phyloP scores from a whole-genome alignment of 2,329 filamentous ascomycete species.

The Fusarium sp. region DNA sequence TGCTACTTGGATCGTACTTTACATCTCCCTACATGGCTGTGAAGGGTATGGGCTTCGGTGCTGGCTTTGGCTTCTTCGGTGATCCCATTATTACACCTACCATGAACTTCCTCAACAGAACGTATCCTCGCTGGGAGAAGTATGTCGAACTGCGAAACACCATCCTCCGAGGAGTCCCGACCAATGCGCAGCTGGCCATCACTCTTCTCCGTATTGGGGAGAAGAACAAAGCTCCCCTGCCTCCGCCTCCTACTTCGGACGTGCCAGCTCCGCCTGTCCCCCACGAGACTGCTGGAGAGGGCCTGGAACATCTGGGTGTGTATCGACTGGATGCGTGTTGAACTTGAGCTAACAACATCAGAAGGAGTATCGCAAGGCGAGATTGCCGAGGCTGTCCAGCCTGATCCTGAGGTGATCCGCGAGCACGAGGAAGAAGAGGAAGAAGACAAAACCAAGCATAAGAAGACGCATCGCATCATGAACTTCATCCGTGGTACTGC shows the following conservation, averaged over 20 bases:
- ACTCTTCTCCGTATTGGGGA: conserved; percentile 87
- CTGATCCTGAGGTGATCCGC: conserved; percentile 53
- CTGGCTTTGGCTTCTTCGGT: conserved; percentile 84
- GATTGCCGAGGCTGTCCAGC: conserved; percentile 71
- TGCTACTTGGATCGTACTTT: conserved; percentile 66
- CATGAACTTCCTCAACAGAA: conserved; percentile 69
- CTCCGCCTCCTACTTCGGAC: conserved; percentile 63
- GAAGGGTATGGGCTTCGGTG: conserved; percentile 74
- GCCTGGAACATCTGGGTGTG: conserved; percentile 54
- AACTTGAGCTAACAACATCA: conserved; percentile 40
- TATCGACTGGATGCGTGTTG: not conserved
- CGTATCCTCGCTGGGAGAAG: conserved; percentile 79
- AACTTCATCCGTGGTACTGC: conserved; percentile 76
- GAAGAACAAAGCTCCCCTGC: conserved; percentile 81
- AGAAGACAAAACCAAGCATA: conserved; percentile 61
- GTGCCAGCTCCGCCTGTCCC: conserved; percentile 55
- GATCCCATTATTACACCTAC: conserved; percentile 77
- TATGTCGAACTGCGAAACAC: conserved; percentile 80
- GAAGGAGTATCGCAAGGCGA: conserved; percentile 70
- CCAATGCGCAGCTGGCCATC: conserved; percentile 85
- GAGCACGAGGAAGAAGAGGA: conserved; percentile 59
- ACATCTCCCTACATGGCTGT: conserved; percentile 69
- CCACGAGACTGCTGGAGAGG: conserved; percentile 60
- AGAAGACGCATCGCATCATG: conserved; percentile 63
- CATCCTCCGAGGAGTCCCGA: conserved; percentile 83